These are phyloP conservation scores for Beta lomatogona DNA, from an alignment of 179 eudicot species.

Conservation along the genomic window DNA sequence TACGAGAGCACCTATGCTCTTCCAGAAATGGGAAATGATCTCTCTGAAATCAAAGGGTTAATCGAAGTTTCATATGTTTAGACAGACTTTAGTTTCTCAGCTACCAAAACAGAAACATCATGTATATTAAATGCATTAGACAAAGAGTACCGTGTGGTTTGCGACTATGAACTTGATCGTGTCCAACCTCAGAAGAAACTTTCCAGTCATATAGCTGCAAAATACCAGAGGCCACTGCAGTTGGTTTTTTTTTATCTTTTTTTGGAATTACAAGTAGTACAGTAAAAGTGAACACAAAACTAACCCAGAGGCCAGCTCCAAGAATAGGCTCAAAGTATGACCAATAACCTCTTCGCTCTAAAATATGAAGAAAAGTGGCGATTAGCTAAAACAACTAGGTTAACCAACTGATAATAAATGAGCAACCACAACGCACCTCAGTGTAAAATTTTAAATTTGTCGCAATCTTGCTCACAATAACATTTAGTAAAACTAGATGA, in stretches of 20 bases:
- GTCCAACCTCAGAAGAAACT: slow-evolving; percentile 91
- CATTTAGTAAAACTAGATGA: slow-evolving; percentile 78
- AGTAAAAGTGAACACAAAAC: slow-evolving; percentile 31
- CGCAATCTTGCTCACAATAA: slow-evolving; percentile 87
- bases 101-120: slow-evolving; percentile 27
- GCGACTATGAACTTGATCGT: slow-evolving; percentile 81
- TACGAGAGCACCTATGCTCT: slow-evolving; percentile 80
- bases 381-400: slow-evolving; percentile 13
- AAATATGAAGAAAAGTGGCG: slow-evolving; percentile 25
- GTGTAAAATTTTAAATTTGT: slow-evolving; percentile 88
- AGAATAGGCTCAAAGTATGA: slow-evolving; percentile 81
- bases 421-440: slow-evolving; percentile 49
- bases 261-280: background rate
- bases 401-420: slow-evolving; percentile 9
- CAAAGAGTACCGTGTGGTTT: slow-evolving; percentile 72
- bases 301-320: slow-evolving; percentile 96
- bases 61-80: slow-evolving; percentile 11
- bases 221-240: background rate
- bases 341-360: slow-evolving; percentile 94
- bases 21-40: slow-evolving; percentile 88
- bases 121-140: slow-evolving; percentile 3
- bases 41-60: slow-evolving; percentile 53
- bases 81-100: background rate
- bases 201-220: slow-evolving; percentile 95
- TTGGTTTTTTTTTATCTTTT: background rate